Conservation (phyloP, 2,329 filamentous ascomycete species). For the Huntiella bhutanensis region DNA sequence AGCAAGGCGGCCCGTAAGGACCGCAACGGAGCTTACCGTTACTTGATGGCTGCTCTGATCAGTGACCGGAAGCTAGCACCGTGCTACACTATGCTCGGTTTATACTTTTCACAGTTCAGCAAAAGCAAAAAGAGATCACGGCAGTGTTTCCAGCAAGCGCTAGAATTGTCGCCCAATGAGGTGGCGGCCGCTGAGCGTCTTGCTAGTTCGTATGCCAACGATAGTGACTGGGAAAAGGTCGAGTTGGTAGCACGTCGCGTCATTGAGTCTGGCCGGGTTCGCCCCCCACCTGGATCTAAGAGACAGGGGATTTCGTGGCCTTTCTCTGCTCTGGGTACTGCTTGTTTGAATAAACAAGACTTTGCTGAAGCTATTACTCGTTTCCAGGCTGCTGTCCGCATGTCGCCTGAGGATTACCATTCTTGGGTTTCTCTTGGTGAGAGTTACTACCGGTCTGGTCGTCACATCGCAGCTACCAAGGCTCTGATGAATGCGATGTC, state of each 20-base stretch:
- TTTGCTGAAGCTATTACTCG: constrained; percentile 77
- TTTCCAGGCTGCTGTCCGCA: constrained; percentile 74
- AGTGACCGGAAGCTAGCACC: constrained; percentile 76
- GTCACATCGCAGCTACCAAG: constrained; percentile 84
- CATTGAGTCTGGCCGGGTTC: constrained; percentile 84
- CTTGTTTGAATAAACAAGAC: constrained; percentile 85
- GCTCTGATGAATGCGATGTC: constrained; percentile 72
- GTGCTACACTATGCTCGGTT: constrained; percentile 74
- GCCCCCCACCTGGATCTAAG: constrained; percentile 79
- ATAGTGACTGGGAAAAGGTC: constrained; percentile 90
- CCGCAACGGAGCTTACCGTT: constrained; percentile 63
- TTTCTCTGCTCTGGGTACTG: constrained; percentile 79
- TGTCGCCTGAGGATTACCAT: constrained; percentile 74
- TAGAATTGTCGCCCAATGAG: constrained; percentile 78
- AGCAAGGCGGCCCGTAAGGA: constrained; percentile 59
- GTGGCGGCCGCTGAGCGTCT: constrained; percentile 73
- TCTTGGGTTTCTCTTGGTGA: constrained; percentile 95
- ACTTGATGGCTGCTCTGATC: constrained; percentile 68
- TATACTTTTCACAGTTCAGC: constrained; percentile 81
- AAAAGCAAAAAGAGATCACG: constrained; percentile 71
- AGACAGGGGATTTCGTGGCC: constrained; percentile 90
- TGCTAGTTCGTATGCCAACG: constrained; percentile 68
- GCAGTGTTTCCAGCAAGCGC: constrained; percentile 90
- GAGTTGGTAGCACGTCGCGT: constrained; percentile 81
- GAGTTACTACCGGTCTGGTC: constrained; percentile 84